phyloP scores from a whole-genome alignment of 352 stramenopile genomes.

The Phytophthora litchii region DNA sequence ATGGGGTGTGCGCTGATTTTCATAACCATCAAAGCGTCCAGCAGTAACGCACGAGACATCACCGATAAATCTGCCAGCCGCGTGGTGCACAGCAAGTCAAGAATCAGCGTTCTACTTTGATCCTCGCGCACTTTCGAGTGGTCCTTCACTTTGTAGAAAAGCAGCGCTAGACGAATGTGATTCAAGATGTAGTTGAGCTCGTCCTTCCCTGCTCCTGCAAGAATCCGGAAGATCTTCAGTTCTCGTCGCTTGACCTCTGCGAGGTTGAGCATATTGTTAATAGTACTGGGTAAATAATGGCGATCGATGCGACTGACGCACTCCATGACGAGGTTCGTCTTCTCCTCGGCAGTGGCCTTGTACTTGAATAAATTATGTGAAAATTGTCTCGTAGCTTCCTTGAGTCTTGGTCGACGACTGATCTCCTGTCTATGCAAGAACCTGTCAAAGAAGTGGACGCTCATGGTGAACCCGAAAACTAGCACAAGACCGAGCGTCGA shows the following conservation, averaged over 20 bases:
- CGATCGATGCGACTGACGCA: conserved; percentile 79
- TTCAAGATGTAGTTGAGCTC: conserved; percentile 98
- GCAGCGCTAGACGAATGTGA: conserved; percentile 93
- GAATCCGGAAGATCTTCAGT: conserved; percentile 95
- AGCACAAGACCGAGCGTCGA: conserved; percentile 75
- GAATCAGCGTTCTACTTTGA: conserved; percentile 92
- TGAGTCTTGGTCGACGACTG: conserved; percentile 62
- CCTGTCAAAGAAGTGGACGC: conserved; percentile 84
- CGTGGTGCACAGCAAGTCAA: conserved; percentile 95
- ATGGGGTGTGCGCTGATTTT: conserved; percentile 95
- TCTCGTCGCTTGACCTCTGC: conserved; percentile 86
- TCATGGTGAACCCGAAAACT: conserved; percentile 79
- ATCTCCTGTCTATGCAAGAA: conserved; percentile 81
- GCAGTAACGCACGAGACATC: conserved; percentile 90
- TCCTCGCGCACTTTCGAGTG: conserved; percentile 73
- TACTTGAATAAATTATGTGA: conserved; percentile 85
- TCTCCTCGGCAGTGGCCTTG: conserved; percentile 82
- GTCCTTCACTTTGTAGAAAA: conserved; percentile 99
- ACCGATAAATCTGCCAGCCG: conserved; percentile 93
- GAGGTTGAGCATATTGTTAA: conserved; percentile 91
- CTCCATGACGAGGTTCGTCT: conserved; percentile 72
- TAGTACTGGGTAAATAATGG: conserved; percentile 86
- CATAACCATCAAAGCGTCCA: conserved; percentile 98
- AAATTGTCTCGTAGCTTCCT: conserved; percentile 50
- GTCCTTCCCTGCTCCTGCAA: conserved; percentile 93